Evolutionary conservation across 768 basidiomycete species (phyloP), one percentile per base, ranked within the genome.

Genomic region (Podaxis carcinomalis): DNA sequence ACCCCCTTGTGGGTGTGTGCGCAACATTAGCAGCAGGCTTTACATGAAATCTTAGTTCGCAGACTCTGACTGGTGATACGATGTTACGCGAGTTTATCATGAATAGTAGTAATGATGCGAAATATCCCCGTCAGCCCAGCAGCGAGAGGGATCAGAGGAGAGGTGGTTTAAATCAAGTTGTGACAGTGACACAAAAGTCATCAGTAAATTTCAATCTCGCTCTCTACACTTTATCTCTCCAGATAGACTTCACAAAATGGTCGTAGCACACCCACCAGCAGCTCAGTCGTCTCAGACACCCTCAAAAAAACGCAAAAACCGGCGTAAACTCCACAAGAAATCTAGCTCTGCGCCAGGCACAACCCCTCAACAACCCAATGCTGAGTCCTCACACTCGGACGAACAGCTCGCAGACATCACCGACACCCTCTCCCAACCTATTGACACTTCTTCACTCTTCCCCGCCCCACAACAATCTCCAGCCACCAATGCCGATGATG

Each of bases 251-350:
- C 36, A 46, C 49, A 63, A 68, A 61, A 82, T 82, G 80, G 80
- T 81, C 56, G 80, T 77, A 36, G 69, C 74, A 27, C 72, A 76
- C 57, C 53, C 68, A 21, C 28, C 69, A 46, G 58, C 68, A 55
- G 58, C 61, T 40, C 59, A 36, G 2, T 44, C 0, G 28, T 64
- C 66, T 42, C 67, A 64, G 55, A 57, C 60, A 55, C 62, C 66
- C 56, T 59, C 57, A 14, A 47, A 61, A 32, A 64, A 64, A 32
- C 67, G 68, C 40, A 78, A 77, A 66, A 78, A 77, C 64, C 72
- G 78, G 27, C 67, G 78, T 64, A 78, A 69, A 71, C 68, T 75
- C 11, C 66, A 68, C 28, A 74, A 75, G 62, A 78, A 78, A 68
- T 66, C 66, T 21, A 64, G 67, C 42, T 28, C 57, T 21, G 63